These are phyloP conservation scores for Starmerella khaoyaiensis DNA, from an alignment of 805 yeast species.

Conservation along the genomic window DNA sequence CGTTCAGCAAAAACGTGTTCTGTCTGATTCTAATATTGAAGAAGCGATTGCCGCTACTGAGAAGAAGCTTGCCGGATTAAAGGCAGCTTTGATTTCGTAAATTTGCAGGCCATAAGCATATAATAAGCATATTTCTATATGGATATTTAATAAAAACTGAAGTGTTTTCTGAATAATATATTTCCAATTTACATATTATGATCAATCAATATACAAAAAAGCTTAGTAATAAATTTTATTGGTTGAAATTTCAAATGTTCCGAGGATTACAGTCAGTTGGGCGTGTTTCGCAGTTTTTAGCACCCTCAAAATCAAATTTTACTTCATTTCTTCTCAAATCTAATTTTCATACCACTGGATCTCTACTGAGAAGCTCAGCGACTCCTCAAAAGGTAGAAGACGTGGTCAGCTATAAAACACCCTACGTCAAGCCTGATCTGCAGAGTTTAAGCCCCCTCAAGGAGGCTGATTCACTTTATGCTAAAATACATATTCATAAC, in stretches of 20 bases:
- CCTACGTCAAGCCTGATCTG: constrained; percentile 21
- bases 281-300: too few species aligned
- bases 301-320: too few species aligned
- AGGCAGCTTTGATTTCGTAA: constrained; percentile 6
- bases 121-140: too few species aligned
- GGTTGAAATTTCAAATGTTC: too few species aligned
- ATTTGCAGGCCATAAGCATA: too few species aligned
- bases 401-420: constrained; percentile 19
- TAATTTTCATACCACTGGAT: background rate
- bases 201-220: too few species aligned
- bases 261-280: too few species aligned
- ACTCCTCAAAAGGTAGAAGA: constrained; percentile 13
- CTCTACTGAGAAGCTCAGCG: background rate
- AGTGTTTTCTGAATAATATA: too few species aligned
- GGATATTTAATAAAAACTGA: too few species aligned
- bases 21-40: constrained; percentile 14
- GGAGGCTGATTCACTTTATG: constrained; percentile 58
- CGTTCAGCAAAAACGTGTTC: constrained; percentile 16
- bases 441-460: constrained; percentile 49
- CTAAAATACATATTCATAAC: constrained; percentile 67
- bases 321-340: background rate
- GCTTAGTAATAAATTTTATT: too few species aligned
- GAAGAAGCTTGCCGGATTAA: constrained; percentile 16
- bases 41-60: constrained; percentile 22
- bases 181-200: too few species aligned